These are phyloP conservation scores for Echria macrotheca DNA, from an alignment of 495 filamentous ascomycete genomes.

Conservation along the genomic window DNA sequence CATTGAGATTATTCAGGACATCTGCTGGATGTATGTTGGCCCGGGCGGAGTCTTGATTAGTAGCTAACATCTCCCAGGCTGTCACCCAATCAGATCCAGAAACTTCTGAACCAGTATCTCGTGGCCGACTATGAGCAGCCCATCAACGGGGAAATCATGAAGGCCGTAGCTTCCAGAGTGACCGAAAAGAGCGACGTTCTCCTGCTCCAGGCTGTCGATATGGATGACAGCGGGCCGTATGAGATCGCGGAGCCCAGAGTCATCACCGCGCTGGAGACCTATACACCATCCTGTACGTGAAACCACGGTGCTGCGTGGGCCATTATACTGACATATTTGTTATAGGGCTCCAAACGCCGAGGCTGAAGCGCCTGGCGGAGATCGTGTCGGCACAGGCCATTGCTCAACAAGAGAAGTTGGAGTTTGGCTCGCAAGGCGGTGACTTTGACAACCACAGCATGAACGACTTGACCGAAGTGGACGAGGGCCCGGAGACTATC, in stretches of 20 bases:
- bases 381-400: conserved; percentile 96
- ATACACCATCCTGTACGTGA: conserved; percentile 85
- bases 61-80: conserved; percentile 52
- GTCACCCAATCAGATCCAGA: conserved; percentile 98
- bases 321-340: conserved; percentile 12
- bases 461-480: conserved; percentile 37
- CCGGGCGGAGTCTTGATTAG: neutral
- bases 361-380: conserved; percentile 89
- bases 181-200: conserved; percentile 98
- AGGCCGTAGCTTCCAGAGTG: conserved; percentile 92
- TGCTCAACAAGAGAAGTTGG: conserved; percentile 82
- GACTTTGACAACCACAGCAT: conserved; percentile 34
- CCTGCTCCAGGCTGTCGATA: conserved; percentile 87
- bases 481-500: conserved; percentile 30
- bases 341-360: conserved; percentile 88
- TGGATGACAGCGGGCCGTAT: conserved; percentile 99
- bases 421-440: conserved; percentile 37
- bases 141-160: conserved; percentile 99
- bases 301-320: neutral
- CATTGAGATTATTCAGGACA: conserved; percentile 99
- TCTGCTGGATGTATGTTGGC: conserved; percentile 88
- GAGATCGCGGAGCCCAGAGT: conserved; percentile 95
- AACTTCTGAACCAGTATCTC: conserved; percentile 96
- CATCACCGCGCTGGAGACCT: conserved; percentile 95
- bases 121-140: conserved; percentile 99